Conservation (phyloP, 1,284 basidiomycete species). For the Pseudozyma thailandica region DNA sequence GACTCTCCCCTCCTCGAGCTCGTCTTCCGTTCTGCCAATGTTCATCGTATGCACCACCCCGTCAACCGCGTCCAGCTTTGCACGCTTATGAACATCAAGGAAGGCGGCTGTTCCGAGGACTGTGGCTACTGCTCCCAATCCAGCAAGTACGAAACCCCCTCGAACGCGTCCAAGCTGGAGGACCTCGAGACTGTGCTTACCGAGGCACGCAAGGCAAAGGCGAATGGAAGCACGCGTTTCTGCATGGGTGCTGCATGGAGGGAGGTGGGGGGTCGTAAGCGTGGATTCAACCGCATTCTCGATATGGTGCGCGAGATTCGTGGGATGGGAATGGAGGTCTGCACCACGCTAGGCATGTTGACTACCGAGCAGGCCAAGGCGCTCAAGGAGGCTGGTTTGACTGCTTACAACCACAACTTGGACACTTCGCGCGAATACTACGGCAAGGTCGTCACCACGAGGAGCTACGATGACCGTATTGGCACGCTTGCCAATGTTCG, state of each 20-base stretch:
- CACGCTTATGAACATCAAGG: conserved; percentile 99
- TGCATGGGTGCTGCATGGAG: conserved; percentile 99
- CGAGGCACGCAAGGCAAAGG: conserved; percentile 85
- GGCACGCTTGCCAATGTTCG: conserved; percentile 89
- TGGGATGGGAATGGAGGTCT: conserved; percentile 75
- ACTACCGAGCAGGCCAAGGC: conserved; percentile 85
- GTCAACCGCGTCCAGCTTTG: conserved; percentile 91
- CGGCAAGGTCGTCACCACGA: conserved; percentile 91
- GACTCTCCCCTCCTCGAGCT: conserved; percentile 64
- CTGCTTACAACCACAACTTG: conserved; percentile 98
- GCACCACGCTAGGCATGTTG: conserved; percentile 97
- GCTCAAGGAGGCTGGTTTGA: conserved; percentile 93
- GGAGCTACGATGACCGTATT: conserved; percentile 92
- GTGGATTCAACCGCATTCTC: conserved; percentile 92
- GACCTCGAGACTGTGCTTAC: conserved; percentile 87
- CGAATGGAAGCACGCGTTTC: conserved; percentile 94
- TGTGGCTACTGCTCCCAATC: conserved; percentile 99
- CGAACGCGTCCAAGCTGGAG: conserved; percentile 87
- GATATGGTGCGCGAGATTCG: conserved; percentile 81
- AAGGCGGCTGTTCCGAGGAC: conserved; percentile 87
- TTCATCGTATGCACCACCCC: conserved; percentile 88
- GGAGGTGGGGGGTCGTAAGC: conserved; percentile 90
- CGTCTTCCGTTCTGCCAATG: conserved; percentile 70
- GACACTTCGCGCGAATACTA: conserved; percentile 98
- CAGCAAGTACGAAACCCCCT: conserved; percentile 86